Conservation (phyloP, 1,284 basidiomycete genomes). For the Austroboletus niveus region DNA sequence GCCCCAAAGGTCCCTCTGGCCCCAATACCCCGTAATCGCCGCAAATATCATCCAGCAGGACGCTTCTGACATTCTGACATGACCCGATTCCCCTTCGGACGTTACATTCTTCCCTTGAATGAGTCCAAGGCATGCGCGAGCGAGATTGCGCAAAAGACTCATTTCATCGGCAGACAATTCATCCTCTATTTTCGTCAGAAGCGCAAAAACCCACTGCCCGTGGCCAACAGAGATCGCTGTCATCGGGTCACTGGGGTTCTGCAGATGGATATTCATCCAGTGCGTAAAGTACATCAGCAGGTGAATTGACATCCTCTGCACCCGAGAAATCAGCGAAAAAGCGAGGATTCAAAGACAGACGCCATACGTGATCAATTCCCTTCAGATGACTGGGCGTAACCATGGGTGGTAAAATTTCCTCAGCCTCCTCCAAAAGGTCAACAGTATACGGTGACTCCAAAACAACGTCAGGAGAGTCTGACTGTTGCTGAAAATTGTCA, state of each 20-base stretch:
- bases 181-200: constrained; percentile 73
- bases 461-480: background rate
- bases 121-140: constrained; percentile 63
- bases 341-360: background rate
- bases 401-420: constrained; percentile 14
- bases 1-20: constrained; percentile 82
- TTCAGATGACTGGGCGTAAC: constrained; percentile 51
- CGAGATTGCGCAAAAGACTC: constrained; percentile 74
- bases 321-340: constrained; percentile 11
- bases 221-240: constrained; percentile 61
- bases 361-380: constrained; percentile 61
- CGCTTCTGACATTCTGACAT: constrained; percentile 42
- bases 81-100: constrained; percentile 6
- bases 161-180: constrained; percentile 77
- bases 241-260: constrained; percentile 39
- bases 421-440: background rate
- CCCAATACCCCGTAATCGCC: constrained; percentile 77
- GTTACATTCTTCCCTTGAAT: constrained; percentile 21
- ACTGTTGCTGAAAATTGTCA: background rate
- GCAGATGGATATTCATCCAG: constrained; percentile 68
- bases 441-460: too few relatives aligned
- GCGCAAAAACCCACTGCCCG: constrained; percentile 80
- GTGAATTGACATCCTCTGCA: constrained; percentile 66
- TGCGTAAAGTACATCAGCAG: constrained; percentile 80
- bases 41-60: constrained; percentile 86